Evolutionary conservation across 441 rosid genomes (phyloP).

Genomic region (Isatis lusitanica): DNA sequence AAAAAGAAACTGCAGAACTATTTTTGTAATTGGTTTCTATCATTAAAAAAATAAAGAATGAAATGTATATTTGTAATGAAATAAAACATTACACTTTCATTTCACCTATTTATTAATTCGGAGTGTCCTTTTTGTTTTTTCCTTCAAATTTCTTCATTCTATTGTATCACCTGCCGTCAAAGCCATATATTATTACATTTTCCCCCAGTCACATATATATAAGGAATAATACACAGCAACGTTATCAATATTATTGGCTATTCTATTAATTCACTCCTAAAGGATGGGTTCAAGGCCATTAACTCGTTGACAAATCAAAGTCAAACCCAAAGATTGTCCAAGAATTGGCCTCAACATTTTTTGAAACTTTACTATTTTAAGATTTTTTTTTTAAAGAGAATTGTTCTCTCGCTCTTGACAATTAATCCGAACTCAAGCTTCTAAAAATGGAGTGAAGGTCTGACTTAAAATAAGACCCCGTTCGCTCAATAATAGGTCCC

Average conservation of each 20-base stretch:
- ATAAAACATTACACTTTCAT: no score
- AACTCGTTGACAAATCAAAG: background rate
- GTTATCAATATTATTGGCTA: background rate
- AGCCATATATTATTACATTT: no score
- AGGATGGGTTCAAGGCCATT: background rate
- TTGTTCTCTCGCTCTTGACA: background rate
- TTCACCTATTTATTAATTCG: no score
- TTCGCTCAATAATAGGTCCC: conserved; percentile 15
- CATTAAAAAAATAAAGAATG: no score
- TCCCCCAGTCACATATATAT: no score
- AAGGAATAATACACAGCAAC: no score
- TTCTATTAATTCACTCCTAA: background rate
- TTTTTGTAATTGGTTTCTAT: no score
- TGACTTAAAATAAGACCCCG: conserved; percentile 11
- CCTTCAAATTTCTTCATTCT: no score
- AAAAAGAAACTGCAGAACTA: no score
- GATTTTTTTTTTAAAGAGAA: background rate
- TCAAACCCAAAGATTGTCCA: background rate
- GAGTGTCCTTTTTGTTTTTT: no score
- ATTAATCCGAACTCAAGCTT: background rate
- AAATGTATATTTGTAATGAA: no score
- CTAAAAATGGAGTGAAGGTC: background rate
- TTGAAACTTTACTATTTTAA: background rate
- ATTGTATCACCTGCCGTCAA: no score
- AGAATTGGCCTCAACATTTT: background rate